Evolutionary conservation across 371 early-diverging fungal genomes (phyloP), one percentile per base, ranked within the genome.

Genomic region (Apophysomyces variabilis): DNA sequence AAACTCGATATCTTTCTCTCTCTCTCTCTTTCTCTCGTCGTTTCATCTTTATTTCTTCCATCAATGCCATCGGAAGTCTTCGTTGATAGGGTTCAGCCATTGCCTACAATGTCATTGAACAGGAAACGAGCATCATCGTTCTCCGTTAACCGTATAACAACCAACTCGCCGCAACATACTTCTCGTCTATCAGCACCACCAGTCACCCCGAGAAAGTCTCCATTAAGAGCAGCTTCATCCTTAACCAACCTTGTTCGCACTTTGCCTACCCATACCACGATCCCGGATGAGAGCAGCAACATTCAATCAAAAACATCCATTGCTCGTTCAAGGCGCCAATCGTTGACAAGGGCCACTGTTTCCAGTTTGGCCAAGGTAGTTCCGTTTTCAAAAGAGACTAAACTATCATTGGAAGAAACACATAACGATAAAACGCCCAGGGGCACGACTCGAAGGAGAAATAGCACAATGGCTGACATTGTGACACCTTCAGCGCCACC

Each of bases 331-430:
- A 57, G 69, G 9, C 65, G 69, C 39, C 69, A 69, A 44, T 69
- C 69, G 18, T 13, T 69, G 35, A 69, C 69, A 9, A 60, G 65
- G 47, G 65, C 65, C 5, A 69, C 69, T 13, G 69, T 62, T 46
- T 69, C 69, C 9, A 69, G 69, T 32, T 36, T 69, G 9, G 69
- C 69, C 57, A 69, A 69, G 36, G 69, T 69, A 12, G 69, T 69
- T 6, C 69, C 69, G 46, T 61, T 61, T 61, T 46, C 59, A 65
- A 46, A 65, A 54, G 54, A 50, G n/a, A 26, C 32, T 18, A 50
- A 21, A 8, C 54, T 7, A 21, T 16, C 21, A 9, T 21, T 21
- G 54, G 54, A 50, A 5, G 54, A 50, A 50, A 50, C 5, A 3
- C 21, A 50, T 50, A 5, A 50, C 21, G 16, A 7, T n/a, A 41